A percentile compares a stretch with the other conserved stretches of the same genome.
phyloP scores from a whole-genome alignment of 352 stramenopile genomes.

The Achlya hypogyna region DNA sequence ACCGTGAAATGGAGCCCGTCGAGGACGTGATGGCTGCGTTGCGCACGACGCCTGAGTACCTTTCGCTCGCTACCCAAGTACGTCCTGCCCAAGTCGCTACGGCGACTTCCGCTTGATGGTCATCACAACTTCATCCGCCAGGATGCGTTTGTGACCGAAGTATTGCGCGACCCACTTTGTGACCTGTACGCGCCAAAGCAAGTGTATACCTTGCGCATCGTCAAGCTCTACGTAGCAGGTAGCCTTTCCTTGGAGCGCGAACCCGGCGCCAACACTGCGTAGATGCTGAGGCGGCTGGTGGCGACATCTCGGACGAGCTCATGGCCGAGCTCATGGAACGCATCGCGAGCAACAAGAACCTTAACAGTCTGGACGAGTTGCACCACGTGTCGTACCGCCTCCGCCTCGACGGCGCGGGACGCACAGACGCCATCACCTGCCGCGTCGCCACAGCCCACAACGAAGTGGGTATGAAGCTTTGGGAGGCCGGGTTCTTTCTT shows the following conservation, averaged over 20 bases:
- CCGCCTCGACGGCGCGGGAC: constrained; percentile 1
- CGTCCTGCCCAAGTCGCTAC: no score
- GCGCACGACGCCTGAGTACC: constrained; percentile 32
- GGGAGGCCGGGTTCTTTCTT: constrained; percentile 68
- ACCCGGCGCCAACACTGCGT: background rate
- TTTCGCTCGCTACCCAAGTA: constrained; percentile 50
- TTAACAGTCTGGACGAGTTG: constrained; percentile 43
- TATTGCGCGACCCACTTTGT: constrained; percentile 46
- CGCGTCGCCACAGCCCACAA: constrained; percentile 73
- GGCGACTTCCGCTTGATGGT: no score
- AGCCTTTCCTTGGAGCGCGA: background rate
- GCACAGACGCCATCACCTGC: constrained; percentile 45
- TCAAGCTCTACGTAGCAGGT: constrained; percentile 62
- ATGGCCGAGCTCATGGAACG: constrained; percentile 47
- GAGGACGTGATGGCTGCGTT: constrained; percentile 32
- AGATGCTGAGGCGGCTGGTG: constrained; percentile 45
- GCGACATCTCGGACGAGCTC: constrained; percentile 45
- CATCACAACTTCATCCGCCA: constrained; percentile 20
- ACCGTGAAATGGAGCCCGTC: constrained; percentile 54
- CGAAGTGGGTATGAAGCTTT: constrained; percentile 75
- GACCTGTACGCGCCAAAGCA: constrained; percentile 49
- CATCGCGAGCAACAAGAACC: constrained; percentile 31
- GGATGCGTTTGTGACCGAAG: constrained; percentile 38
- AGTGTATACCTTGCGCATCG: constrained; percentile 58
- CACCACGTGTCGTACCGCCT: constrained; percentile 66